phyloP scores from a whole-genome alignment of 1,284 basidiomycete genomes.

The Boletus semigastroideus region DNA sequence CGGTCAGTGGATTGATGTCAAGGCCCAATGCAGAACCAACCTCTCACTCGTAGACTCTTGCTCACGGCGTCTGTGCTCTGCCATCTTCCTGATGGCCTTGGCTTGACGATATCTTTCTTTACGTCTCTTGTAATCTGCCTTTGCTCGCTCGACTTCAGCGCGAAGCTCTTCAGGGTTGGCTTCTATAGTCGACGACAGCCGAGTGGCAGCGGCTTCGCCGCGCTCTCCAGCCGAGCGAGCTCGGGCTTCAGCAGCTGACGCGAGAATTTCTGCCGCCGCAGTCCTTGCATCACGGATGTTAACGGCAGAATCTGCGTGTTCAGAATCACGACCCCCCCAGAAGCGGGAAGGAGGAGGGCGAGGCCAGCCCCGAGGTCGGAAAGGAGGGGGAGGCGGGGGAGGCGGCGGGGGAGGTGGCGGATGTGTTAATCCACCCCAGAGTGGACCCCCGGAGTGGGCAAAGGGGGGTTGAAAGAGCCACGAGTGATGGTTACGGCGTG shows the following conservation, averaged over 20 bases:
- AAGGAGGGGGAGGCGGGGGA: conserved; percentile 5
- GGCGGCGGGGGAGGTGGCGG: conserved; percentile 7
- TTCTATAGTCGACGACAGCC: background rate
- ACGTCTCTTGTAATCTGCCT: conserved; percentile 60
- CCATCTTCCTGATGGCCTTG: conserved; percentile 49
- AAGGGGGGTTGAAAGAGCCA: conserved; percentile 25
- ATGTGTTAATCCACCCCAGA: conserved; percentile 12
- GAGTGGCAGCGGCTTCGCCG: background rate
- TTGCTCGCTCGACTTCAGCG: conserved; percentile 66
- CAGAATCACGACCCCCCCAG: conserved; percentile 21
- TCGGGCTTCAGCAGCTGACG: conserved; percentile 17
- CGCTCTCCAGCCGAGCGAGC: conserved; percentile 5
- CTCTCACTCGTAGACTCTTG: conserved; percentile 33
- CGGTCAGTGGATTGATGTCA: conserved; percentile 7
- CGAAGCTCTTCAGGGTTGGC: conserved; percentile 45
- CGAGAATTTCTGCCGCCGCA: conserved; percentile 12
- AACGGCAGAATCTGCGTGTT: background rate
- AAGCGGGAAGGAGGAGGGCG: conserved; percentile 28
- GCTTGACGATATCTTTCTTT: conserved; percentile 67
- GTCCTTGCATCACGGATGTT: conserved; percentile 8
- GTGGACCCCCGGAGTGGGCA: conserved; percentile 5
- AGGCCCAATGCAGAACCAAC: conserved; percentile 22
- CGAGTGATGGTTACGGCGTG: conserved; percentile 22
- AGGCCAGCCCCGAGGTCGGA: conserved; percentile 19
- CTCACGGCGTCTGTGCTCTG: conserved; percentile 28